A percentile compares a stretch with the other conserved stretches of the same genome.
phyloP scores from a whole-genome alignment of 805 yeast species.

The Yarrowia sp. region DNA sequence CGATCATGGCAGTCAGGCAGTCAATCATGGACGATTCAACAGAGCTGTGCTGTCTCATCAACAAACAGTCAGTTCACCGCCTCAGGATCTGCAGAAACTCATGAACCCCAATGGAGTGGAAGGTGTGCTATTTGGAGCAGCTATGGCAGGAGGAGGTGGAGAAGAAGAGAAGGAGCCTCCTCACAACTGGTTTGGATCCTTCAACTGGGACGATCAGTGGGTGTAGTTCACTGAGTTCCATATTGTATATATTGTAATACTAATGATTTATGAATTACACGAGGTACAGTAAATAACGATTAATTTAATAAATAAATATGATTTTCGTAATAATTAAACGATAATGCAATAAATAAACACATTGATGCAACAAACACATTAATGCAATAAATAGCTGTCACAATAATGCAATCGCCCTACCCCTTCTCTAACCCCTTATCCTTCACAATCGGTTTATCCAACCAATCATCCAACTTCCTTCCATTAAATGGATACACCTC shows the following conservation, averaged over 20 bases:
- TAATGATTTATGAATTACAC: background rate
- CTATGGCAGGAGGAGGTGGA: background rate
- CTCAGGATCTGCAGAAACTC: slow-evolving; percentile 16
- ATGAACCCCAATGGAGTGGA: slow-evolving; percentile 20
- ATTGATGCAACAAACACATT: no score
- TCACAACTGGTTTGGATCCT: slow-evolving; percentile 22
- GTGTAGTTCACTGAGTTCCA: background rate
- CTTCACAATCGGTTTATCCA: no score
- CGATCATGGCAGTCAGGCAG: slow-evolving; percentile 52
- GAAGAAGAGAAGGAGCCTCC: slow-evolving; percentile 6
- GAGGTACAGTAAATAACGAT: no score
- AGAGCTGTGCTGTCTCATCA: slow-evolving; percentile 3
- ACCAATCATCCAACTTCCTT: background rate
- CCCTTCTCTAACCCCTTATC: no score
- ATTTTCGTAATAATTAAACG: no score
- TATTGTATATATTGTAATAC: background rate
- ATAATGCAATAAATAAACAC: no score
- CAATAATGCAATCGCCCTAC: no score
- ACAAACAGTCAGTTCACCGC: slow-evolving; percentile 16
- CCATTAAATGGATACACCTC: background rate
- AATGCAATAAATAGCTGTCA: no score
- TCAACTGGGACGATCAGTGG: slow-evolving; percentile 22
- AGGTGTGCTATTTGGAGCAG: slow-evolving; percentile 6
- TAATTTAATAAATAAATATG: background rate
- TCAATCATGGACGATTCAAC: slow-evolving; percentile 39